These are phyloP conservation scores for Mrakia blollopis DNA, from an alignment of 768 basidiomycete species.

Conservation along the genomic window DNA sequence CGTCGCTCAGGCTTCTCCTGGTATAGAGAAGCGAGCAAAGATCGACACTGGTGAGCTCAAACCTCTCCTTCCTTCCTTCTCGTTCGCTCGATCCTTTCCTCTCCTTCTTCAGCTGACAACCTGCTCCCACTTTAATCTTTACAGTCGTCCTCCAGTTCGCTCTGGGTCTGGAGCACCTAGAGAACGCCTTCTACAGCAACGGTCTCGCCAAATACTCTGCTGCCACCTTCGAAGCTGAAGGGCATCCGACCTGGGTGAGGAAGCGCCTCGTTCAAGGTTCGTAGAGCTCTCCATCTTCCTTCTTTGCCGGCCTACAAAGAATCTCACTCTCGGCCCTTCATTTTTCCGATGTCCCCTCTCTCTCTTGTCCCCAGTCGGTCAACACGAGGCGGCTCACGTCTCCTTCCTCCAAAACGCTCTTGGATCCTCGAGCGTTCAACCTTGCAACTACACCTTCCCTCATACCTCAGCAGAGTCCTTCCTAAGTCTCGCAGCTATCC, in stretches of 20 bases:
- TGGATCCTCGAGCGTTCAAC: slow-evolving; percentile 44
- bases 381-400: slow-evolving; percentile 58
- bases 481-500: slow-evolving; percentile 50
- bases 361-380: slow-evolving; percentile 31
- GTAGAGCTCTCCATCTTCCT: neutral
- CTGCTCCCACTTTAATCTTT: neutral
- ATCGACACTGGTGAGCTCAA: neutral
- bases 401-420: slow-evolving; percentile 51
- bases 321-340: too few species aligned
- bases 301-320: too few species aligned
- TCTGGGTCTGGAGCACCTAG: slow-evolving; percentile 4
- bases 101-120: neutral
- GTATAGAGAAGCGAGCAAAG: neutral
- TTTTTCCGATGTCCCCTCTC: too few species aligned
- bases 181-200: slow-evolving; percentile 26
- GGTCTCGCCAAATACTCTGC: slow-evolving; percentile 50
- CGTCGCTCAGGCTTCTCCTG: neutral
- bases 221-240: slow-evolving; percentile 51
- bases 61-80: neutral
- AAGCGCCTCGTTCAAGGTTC: neutral
- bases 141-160: neutral
- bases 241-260: neutral
- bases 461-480: slow-evolving; percentile 53
- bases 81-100: neutral
- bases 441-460: slow-evolving; percentile 49